Base-by-base conservation (phyloP, 1,139 yeast genomes). In the Groenewaldozyma auringiensis region DNA sequence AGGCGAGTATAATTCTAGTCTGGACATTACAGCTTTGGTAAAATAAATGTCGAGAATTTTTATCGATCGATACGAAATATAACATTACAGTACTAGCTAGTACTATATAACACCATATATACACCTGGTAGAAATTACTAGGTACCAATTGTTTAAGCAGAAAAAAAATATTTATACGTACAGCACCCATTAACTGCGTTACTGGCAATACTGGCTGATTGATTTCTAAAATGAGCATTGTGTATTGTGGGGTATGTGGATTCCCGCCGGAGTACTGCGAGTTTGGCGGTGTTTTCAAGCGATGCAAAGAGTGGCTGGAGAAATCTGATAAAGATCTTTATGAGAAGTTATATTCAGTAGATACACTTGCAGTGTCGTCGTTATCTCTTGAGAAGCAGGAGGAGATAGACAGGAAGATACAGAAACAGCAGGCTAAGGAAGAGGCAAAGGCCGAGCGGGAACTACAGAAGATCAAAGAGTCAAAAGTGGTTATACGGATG, bases 211-310 rank as follows among this genome's bases (percentile, higher is more conserved):
- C n/a, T n/a, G n/a, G n/a, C n/a, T n/a, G n/a, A n/a, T n/a, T n/a
- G n/a, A n/a, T n/a, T n/a, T n/a, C n/a, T 37, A 32, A 42, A 16
- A 41, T 40, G 38, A 2, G 21, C 13, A 36, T 67, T 25, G 74
- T 75, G 11, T 88, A 89, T 68, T 89, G 97, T 65, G 92, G 81
- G 3, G 76, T 88, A 8, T 89, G 97, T 65, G 68, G 88, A 0
- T 81, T 78, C 60, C 96, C 96, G 14, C 92, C 92, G 2, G 97
- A 88, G 66, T 89, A 81, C 67, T 89, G 98, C 69, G 97, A 89
- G 63, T 89, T 88, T 62, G 94, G 95, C 13, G 84, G 85, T 42
- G 73, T 81, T 36, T 73, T 83, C 64, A 82, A 81, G 60, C 78
- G 87, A 61, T 89, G 98, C 68, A 85, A 83, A 58, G 80, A 76